Base-by-base conservation (phyloP, 2,329 filamentous ascomycete genomes). In the Colletotrichum sp. region DNA sequence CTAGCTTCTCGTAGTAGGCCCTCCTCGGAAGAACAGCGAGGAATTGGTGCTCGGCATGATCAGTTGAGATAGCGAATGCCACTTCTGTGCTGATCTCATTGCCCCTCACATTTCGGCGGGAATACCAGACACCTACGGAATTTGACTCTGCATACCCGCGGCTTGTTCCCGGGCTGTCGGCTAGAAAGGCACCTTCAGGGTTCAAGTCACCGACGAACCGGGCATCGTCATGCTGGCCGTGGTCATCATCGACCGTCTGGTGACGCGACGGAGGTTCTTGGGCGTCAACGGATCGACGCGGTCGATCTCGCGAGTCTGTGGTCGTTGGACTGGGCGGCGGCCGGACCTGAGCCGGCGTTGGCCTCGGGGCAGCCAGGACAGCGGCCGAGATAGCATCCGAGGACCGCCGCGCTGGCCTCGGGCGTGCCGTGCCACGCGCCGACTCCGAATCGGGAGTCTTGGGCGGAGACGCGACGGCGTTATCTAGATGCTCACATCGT, bases 171-270 rank as follows among this genome's bases (percentile, higher is more conserved):
- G 74, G 74, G 12, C 74, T 74, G 28, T 79, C 77, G 52, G 77
- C 78, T 25, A 80, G 77, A 66, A 80, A 80, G 6, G 79, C 75
- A 4, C 78, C 79, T 44, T 80, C 79, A 6, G 79, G 79, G 68
- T 78, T 79, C 16, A 80, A 61, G 59, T 80, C 77, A 16, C 78
- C 79, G 27, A 80, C 79, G 44, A 80, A 80, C 6, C 74, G 59
- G 15, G 72, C 74, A 22, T 76, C 74, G 5, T 76, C 66, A 12
- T 74, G 57, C 72, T 77, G 52, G 73, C 65, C 39, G 59, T 72
- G 44, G 70, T 74, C 75, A 15, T 79, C 68, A 48, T 68, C 66
- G 12, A 30, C 30, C 9, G 64, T 8, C 6, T 25, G 52, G 32
- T 39, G 27, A 34, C 32, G 72, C 22, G 34, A 64, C 9, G 19